Evolutionary conservation across 169 alveolate genomes (phyloP), one percentile per base, ranked within the genome.

Genomic region (Plasmodium chabaudi): DNA sequence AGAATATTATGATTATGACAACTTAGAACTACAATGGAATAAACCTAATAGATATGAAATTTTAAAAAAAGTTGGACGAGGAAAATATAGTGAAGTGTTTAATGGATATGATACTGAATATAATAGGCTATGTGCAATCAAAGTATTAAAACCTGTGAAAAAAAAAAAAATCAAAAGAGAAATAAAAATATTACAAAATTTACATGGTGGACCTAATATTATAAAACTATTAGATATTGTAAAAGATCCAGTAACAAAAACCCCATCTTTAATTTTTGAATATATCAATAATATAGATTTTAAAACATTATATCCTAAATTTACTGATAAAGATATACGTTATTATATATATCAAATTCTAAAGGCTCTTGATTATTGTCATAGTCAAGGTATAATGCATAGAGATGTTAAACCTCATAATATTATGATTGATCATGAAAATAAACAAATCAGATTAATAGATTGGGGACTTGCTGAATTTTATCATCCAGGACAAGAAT

Each of bases 391-490:
- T 34, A 98, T 99, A 72, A 98, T 98, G 98, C 99, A 99, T 92
- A 92, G 99, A 70, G 99, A 97, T 84, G 97, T 97, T 67, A 97
- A 97, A 88, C 99, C 99, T 73, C 99, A 98, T 87, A 98, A 98
- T 94, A 97, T 98, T 42, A 97, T 98, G 97, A 97, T 98, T 47
- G 99, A 98, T 93, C 99, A 96, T 70, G 95, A 93, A 64, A 74
- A 90, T 77, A 96, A 96, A 91, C 93, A 94, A 72, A 94, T 98
- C 70, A 93, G 99, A 82, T 93, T 98, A 34, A 98, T 98, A 77
- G 99, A 98, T 89, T 98, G 99, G 99, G 99, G 99, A 0, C 95
- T 98, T 27, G 99, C 99, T 10, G 99, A 98, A 94, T 98, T 97
- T 93, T 98, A 98, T 79, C 99, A 97, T 84, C 99, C 99, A n/a